Conservation (phyloP, 179 eudicot genomes). For the Pouteria campechiana region DNA sequence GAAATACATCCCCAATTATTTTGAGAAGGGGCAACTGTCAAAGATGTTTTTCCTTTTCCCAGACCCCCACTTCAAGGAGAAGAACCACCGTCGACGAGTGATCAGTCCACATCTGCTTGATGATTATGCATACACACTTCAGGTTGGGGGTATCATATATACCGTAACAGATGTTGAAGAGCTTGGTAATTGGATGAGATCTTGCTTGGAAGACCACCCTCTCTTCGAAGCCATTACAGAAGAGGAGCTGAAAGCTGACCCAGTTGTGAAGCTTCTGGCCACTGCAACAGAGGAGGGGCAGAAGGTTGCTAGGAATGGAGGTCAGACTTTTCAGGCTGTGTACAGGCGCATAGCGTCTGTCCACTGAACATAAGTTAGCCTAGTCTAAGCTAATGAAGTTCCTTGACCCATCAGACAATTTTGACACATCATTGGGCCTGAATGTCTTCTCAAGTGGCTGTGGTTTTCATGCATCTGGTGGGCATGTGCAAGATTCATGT, state of each 20-base stretch:
- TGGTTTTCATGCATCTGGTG: no score
- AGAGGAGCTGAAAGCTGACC: conserved; percentile 65
- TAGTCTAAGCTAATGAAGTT: no score
- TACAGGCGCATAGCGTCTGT: conserved; percentile 50
- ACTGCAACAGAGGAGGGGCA: conserved; percentile 94
- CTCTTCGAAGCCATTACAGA: conserved; percentile 51
- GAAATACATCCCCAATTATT: conserved; percentile 92
- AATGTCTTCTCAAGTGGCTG: no score
- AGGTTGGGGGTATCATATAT: conserved; percentile 74
- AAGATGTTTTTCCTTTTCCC: conserved; percentile 97
- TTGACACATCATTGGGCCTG: no score
- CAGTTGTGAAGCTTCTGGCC: conserved; percentile 60
- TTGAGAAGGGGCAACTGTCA: conserved; percentile 65
- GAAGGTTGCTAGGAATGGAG: conserved; percentile 80
- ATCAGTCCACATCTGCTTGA: conserved; percentile 73
- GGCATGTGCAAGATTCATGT: no score
- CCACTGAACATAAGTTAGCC: no score
- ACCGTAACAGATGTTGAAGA: conserved; percentile 92
- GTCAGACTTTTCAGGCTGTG: conserved; percentile 70
- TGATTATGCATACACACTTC: conserved; percentile 75
- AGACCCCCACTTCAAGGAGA: conserved; percentile 92
- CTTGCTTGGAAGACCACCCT: conserved; percentile 65
- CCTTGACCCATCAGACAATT: no score
- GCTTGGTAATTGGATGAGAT: conserved; percentile 85
- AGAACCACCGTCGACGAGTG: conserved; percentile 84